Base-by-base conservation (phyloP, 805 yeast species). In the Metschnikowia continentalis region DNA sequence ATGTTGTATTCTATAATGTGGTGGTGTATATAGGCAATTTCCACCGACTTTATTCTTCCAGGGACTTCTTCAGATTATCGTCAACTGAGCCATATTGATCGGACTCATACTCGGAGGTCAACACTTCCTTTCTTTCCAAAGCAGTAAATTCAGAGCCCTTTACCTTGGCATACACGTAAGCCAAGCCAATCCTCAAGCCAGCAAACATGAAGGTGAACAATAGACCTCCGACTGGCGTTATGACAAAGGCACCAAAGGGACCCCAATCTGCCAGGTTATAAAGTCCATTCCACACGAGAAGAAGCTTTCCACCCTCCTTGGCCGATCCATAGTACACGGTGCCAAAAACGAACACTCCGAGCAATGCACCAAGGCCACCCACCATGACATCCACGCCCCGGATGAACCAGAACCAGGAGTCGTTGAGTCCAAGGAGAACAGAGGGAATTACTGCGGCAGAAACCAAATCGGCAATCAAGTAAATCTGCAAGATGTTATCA, bases 241-340 rank as follows among this genome's bases (percentile, higher is more conserved):
- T 87, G 6, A 88, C 92, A 68, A 91, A 91, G 1, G 97, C 96
- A 22, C 96, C 97, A 71, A 91, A 91, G 0, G 96, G 84, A 60
- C 95, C 88, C 97, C 97, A 91, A 64, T 91, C 97, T 46, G 77
- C 79, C 5, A 79, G 72, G 54, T 77, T 72, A 62, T 91, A 91
- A 26, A 91, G 71, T 41, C 97, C 97, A 60, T 86, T 83, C 82
- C 84, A 80, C 48, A 91, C 75, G 52, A 91, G 71, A 47, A 91
- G 70, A 47, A 91, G 75, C 54, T 77, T 77, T 15, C 86, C 97
- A 60, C 97, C 97, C 53, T 83, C 88, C 48, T 70, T 67, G 8
- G 96, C 92, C 61, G 72, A 69, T 35, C 75, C 80, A 64, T 85
- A 90, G 71, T 90, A 91, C 47, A 89, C 76, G 1, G 90, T 75